A percentile compares a stretch with the other conserved stretches of the same genome.
These are phyloP conservation scores for Talaromyces sp. DNA, from an alignment of 2,329 filamentous ascomycete genomes.

Conservation along the genomic window DNA sequence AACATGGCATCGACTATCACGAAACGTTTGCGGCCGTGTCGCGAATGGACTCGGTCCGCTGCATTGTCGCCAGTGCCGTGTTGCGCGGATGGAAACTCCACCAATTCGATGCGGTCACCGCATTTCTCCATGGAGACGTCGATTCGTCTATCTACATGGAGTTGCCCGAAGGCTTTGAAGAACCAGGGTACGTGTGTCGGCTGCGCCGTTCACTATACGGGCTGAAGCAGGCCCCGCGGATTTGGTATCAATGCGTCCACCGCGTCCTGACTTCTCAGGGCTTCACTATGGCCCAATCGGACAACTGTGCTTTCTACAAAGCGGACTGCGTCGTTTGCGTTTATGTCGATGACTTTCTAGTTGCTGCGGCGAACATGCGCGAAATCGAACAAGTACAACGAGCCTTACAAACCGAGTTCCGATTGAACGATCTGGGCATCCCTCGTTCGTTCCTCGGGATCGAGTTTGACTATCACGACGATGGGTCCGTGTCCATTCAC, in stretches of 20 bases:
- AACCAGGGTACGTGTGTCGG: conserved; percentile 3
- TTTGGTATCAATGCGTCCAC: conserved; percentile 8
- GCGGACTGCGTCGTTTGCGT: background rate
- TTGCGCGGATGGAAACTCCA: conserved; percentile 6
- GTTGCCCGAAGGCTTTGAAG: conserved; percentile 2
- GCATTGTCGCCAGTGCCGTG: conserved; percentile 5
- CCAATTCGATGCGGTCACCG: conserved; percentile 5
- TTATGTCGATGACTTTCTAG: conserved; percentile 2
- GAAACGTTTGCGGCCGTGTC: conserved; percentile 3
- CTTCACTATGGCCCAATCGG: conserved; percentile 1
- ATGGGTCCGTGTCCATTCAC: conserved; percentile 8
- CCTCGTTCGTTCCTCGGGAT: conserved; percentile 7
- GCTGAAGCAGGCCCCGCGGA: conserved; percentile 5
- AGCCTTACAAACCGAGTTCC: conserved; percentile 4
- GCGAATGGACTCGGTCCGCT: conserved; percentile 3
- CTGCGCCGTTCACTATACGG: conserved; percentile 4
- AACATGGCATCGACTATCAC: conserved; percentile 5
- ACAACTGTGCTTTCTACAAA: background rate
- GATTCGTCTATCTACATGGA: conserved; percentile 3
- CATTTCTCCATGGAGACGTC: conserved; percentile 3
- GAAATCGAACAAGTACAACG: conserved; percentile 5
- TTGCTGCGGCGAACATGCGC: conserved; percentile 1
- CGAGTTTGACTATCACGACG: conserved; percentile 7
- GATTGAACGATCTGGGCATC: conserved; percentile 5
- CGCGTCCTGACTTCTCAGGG: conserved; percentile 3